Percentiles rank a stretch among this genome's conserved stretches.
These are phyloP conservation scores for Heliamphora pulchella DNA, from an alignment of 179 eudicot species.

Conservation along the genomic window DNA sequence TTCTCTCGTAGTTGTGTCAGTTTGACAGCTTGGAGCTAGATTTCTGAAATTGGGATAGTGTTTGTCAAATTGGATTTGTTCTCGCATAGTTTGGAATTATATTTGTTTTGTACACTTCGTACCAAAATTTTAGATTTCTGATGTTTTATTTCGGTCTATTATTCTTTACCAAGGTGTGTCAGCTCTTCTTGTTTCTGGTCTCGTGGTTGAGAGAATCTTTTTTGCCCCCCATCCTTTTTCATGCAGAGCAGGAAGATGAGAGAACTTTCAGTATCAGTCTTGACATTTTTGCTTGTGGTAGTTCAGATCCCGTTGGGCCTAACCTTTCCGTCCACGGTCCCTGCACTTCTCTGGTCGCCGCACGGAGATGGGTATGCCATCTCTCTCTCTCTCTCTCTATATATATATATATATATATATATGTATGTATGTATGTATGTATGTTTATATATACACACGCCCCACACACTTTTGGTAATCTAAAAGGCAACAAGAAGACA, in stretches of 20 bases:
- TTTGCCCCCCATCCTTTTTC: no score
- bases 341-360: slow-evolving; percentile 49
- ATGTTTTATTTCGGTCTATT: neutral
- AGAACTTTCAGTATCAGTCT: slow-evolving; percentile 15
- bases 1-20: neutral
- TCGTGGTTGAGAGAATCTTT: neutral
- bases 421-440: neutral
- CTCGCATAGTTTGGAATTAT: neutral
- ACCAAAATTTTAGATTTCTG: neutral
- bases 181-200: neutral
- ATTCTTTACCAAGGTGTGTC: no score
- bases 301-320: slow-evolving; percentile 28
- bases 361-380: slow-evolving; percentile 32
- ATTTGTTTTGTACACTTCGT: neutral
- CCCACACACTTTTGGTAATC: no score
- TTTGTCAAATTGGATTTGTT: neutral
- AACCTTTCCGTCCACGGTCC: slow-evolving; percentile 27
- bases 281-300: slow-evolving; percentile 22
- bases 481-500: neutral
- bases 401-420: no score
- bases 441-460: no score
- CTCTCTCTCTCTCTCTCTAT: no score
- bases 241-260: slow-evolving; percentile 24
- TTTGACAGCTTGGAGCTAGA: neutral
- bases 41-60: neutral